Percentiles rank a stretch among this genome's conserved stretches.
Conservation (phyloP, 2,329 filamentous ascomycete species). For the Pseudocercospora fijiensis region DNA sequence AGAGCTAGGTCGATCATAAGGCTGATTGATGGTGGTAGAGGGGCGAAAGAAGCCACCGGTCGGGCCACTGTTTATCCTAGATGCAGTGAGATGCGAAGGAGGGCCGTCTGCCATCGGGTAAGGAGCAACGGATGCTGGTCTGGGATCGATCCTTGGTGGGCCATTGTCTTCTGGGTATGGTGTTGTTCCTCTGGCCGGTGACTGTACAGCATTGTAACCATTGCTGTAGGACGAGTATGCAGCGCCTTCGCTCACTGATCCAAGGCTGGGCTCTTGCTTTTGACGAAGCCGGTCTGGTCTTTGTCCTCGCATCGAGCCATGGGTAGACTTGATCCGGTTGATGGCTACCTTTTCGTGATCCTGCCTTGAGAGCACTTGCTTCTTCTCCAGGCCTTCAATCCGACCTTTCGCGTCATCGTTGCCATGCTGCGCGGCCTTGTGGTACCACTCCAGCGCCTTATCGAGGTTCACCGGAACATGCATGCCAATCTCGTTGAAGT, state of each 20-base stretch:
- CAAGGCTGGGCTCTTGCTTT: constrained; percentile 34
- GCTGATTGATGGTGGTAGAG: constrained; percentile 44
- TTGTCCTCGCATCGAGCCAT: constrained; percentile 53
- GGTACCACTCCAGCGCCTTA: constrained; percentile 86
- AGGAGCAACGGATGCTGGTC: constrained; percentile 59
- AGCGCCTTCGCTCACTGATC: constrained; percentile 19
- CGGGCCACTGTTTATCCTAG: constrained; percentile 7
- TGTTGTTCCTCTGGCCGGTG: constrained; percentile 29
- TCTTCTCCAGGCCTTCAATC: constrained; percentile 79
- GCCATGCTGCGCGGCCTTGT: constrained; percentile 81
- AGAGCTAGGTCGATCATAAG: constrained; percentile 53
- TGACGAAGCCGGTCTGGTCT: constrained; percentile 47
- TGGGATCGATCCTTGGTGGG: constrained; percentile 41
- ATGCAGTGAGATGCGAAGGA: constrained; percentile 32
- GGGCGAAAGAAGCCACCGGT: constrained; percentile 41
- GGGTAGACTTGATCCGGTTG: constrained; percentile 68
- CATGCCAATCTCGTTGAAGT: constrained; percentile 97
- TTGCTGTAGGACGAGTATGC: constrained; percentile 18
- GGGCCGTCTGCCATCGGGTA: constrained; percentile 69
- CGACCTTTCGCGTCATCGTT: constrained; percentile 84
- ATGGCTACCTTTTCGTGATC: constrained; percentile 93
- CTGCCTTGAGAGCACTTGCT: constrained; percentile 73
- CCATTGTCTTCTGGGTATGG: constrained; percentile 37
- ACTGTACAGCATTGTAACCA: constrained; percentile 17
- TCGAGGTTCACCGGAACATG: constrained; percentile 78